phyloP scores from a whole-genome alignment of 1,284 basidiomycete species.

The Leucocoprinus gongylophorus region DNA sequence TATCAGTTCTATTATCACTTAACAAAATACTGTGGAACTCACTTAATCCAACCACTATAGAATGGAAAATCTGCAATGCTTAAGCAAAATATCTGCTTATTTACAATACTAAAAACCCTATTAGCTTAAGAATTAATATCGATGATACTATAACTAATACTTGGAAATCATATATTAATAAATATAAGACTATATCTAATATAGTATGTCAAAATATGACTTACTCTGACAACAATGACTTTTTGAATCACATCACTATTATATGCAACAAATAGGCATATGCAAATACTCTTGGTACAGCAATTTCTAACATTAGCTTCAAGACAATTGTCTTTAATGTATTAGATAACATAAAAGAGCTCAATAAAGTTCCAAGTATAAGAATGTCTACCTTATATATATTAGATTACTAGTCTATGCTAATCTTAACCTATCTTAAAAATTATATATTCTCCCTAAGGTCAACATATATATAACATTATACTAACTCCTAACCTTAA shows the following conservation, averaged over 20 bases:
- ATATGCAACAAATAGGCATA: constrained; percentile 14
- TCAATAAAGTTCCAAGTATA: too few relatives aligned
- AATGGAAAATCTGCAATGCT: constrained; percentile 18
- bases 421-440: too few relatives aligned
- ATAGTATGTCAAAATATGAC: not conserved
- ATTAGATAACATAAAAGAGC: constrained; percentile 12
- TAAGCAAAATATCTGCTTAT: constrained; percentile 15
- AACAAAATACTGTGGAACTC: constrained; percentile 11
- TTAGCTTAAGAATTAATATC: constrained; percentile 17
- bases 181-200: not conserved
- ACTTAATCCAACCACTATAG: constrained; percentile 13
- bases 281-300: constrained; percentile 14
- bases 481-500: too few relatives aligned
- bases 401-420: too few relatives aligned
- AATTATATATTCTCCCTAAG: too few relatives aligned
- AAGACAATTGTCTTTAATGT: constrained; percentile 17
- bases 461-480: too few relatives aligned
- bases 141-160: constrained; percentile 19
- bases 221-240: too few relatives aligned
- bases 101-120: constrained; percentile 18
- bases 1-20: too few relatives aligned
- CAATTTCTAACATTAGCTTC: constrained; percentile 16
- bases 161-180: constrained; percentile 17
- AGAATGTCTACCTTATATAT: too few relatives aligned
- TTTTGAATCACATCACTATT: constrained; percentile 11